Evolutionary conservation across 1,139 yeast species (phyloP).

Genomic region (Suhomyces bokatorum): DNA sequence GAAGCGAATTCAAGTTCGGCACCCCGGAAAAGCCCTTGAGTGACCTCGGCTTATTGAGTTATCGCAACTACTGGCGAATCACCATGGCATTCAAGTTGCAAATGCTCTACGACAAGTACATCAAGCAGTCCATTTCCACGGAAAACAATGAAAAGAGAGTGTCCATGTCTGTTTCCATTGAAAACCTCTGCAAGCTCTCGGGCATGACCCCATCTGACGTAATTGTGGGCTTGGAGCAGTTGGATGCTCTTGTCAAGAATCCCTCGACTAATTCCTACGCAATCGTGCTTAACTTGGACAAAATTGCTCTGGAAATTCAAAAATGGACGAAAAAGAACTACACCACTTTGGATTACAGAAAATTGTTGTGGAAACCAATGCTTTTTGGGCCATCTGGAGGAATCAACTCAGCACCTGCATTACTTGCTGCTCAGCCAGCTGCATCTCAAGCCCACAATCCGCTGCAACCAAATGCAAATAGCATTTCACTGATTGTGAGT

Average conservation of each 20-base stretch:
- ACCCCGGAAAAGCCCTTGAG: slow-evolving; percentile 95
- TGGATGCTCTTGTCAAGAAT: slow-evolving; percentile 58
- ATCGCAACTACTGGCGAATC: slow-evolving; percentile 83
- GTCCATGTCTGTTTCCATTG: slow-evolving; percentile 45
- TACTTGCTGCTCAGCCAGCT: slow-evolving; percentile 24
- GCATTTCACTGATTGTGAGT: slow-evolving; percentile 53
- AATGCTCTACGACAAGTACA: slow-evolving; percentile 30
- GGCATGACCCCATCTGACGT: slow-evolving; percentile 91
- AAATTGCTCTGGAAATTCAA: slow-evolving; percentile 44
- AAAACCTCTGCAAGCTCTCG: slow-evolving; percentile 62
- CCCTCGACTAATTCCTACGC: slow-evolving; percentile 49
- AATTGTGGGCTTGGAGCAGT: slow-evolving; percentile 78
- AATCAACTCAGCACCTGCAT: slow-evolving; percentile 57
- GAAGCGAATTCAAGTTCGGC: slow-evolving; percentile 76
- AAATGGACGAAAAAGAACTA: slow-evolving; percentile 62
- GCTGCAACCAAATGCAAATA: slow-evolving; percentile 29
- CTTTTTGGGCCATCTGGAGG: slow-evolving; percentile 86
- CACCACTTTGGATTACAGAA: slow-evolving; percentile 49
- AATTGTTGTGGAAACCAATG: slow-evolving; percentile 77
- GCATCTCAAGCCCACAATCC: slow-evolving; percentile 1
- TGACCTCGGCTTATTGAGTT: slow-evolving; percentile 81
- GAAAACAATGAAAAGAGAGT: background rate
- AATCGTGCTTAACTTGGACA: slow-evolving; percentile 50
- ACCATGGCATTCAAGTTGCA: slow-evolving; percentile 51
- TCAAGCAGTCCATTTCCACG: slow-evolving; percentile 5